Conservation (phyloP, 2,329 filamentous ascomycete genomes). For the Aspergillus melleus region DNA sequence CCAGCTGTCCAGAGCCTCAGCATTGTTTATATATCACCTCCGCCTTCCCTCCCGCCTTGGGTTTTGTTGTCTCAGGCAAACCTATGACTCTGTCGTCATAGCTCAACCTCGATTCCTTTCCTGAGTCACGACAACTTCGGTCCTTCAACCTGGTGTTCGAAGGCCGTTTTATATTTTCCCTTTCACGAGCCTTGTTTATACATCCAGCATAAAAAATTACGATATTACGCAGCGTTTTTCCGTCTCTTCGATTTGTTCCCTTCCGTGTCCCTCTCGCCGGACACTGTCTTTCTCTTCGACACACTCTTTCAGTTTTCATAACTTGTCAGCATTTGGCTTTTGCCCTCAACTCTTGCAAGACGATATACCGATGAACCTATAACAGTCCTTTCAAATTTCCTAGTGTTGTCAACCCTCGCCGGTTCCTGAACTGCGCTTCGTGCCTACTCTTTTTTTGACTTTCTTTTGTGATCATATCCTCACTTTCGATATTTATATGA, state of each 20-base stretch:
- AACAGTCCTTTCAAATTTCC: conserved; percentile 41
- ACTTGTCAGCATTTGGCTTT: conserved; percentile 19
- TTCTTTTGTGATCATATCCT: conserved; percentile 29
- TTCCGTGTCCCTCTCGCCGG: conserved; percentile 8
- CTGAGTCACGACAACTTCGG: conserved; percentile 32
- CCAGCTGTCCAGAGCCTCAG: conserved; percentile 26
- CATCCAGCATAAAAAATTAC: conserved; percentile 32
- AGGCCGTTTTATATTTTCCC: conserved; percentile 23
- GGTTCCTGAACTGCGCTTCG: conserved; percentile 29
- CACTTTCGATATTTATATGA: conserved; percentile 31
- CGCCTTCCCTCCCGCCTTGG: background rate
- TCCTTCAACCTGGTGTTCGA: conserved; percentile 40
- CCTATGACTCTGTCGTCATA: conserved; percentile 30
- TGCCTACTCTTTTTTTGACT: conserved; percentile 23
- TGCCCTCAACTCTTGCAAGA: conserved; percentile 27
- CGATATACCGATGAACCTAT: conserved; percentile 43
- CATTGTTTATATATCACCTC: conserved; percentile 18
- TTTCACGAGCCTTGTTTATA: conserved; percentile 28
- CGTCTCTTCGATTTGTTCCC: conserved; percentile 19
- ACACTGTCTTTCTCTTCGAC: conserved; percentile 22
- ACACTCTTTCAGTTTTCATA: conserved; percentile 22
- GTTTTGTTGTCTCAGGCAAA: conserved; percentile 11
- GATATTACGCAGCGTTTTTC: conserved; percentile 43
- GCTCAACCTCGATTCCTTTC: conserved; percentile 6
- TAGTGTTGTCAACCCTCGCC: conserved; percentile 30